Evolutionary conservation across 2,329 filamentous ascomycete species (phyloP).

Genomic region (Madurella fahalii): DNA sequence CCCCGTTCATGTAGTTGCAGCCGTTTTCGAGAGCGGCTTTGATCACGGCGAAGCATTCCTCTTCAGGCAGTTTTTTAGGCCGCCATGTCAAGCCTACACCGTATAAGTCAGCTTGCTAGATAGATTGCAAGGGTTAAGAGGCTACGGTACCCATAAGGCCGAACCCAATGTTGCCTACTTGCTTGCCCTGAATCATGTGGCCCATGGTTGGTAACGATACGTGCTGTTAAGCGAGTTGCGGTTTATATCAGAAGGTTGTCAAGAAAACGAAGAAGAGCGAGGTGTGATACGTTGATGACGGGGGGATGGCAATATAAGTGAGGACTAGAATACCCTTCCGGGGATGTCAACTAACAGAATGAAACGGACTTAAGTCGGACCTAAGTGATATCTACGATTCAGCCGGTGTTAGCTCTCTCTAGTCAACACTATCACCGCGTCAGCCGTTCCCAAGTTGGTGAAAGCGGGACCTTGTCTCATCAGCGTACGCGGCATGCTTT

Average conservation of each 20-base stretch:
- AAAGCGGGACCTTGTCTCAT: too few species aligned
- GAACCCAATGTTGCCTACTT: slow-evolving; percentile 48
- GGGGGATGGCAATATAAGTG: too few species aligned
- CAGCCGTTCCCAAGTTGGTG: too few species aligned
- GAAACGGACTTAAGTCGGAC: too few species aligned
- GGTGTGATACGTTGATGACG: too few species aligned
- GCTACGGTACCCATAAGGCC: slow-evolving; percentile 49
- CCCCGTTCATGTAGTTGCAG: slow-evolving; percentile 28
- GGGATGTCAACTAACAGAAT: too few species aligned
- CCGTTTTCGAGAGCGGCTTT: slow-evolving; percentile 38
- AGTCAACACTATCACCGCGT: too few species aligned
- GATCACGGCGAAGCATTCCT: slow-evolving; percentile 41
- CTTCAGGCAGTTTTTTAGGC: slow-evolving; percentile 26
- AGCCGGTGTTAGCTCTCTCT: too few species aligned
- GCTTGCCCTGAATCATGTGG: slow-evolving; percentile 37
- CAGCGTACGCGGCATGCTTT: too few species aligned
- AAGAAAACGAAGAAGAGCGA: too few species aligned
- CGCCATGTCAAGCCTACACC: slow-evolving; percentile 20
- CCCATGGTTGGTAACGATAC: slow-evolving; percentile 25
- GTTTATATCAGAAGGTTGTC: not conserved
- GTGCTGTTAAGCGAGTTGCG: not conserved
- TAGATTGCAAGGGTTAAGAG: not conserved
- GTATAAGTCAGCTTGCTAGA: not conserved
- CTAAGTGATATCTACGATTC: too few species aligned
- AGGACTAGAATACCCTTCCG: too few species aligned